Conservation (phyloP, 2,329 filamentous ascomycete genomes). For the Fusarium foetens region DNA sequence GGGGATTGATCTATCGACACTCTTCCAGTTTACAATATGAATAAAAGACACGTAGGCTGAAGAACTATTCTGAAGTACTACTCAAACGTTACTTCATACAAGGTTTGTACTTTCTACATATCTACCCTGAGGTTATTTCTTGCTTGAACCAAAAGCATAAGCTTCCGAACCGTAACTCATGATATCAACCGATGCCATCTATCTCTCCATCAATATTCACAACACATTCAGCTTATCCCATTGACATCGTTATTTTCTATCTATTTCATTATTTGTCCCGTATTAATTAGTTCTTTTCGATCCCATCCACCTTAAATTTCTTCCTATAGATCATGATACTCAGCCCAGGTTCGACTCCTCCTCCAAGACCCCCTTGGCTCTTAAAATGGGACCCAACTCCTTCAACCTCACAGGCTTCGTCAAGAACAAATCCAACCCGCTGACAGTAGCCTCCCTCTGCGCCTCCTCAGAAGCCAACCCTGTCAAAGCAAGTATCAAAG, state of each 20-base stretch:
- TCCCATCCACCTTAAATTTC: neutral
- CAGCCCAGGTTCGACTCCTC: constrained; percentile 23
- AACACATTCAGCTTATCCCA: neutral
- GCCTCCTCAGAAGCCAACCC: constrained; percentile 61
- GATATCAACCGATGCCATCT: too few species aligned
- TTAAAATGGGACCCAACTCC: constrained; percentile 46
- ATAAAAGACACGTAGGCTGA: neutral
- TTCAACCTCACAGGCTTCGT: constrained; percentile 63
- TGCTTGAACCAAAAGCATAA: neutral
- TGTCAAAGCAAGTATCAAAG: constrained; percentile 63
- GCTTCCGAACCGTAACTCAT: neutral
- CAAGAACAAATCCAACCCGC: constrained; percentile 64
- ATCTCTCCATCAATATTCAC: neutral
- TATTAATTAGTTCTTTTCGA: neutral
- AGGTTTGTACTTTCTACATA: neutral
- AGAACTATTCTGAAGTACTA: neutral
- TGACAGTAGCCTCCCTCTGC: constrained; percentile 63
- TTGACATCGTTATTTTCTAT: neutral
- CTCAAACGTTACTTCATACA: accelerated
- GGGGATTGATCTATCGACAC: too few species aligned
- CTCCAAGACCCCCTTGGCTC: constrained; percentile 27
- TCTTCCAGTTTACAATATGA: neutral
- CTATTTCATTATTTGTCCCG: neutral
- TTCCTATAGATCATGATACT: too few species aligned
- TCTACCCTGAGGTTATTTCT: too few species aligned